Evolutionary conservation across 2,329 filamentous ascomycete genomes (phyloP), one percentile per base, ranked within the genome.

Genomic region (Botrytis sinoallii): DNA sequence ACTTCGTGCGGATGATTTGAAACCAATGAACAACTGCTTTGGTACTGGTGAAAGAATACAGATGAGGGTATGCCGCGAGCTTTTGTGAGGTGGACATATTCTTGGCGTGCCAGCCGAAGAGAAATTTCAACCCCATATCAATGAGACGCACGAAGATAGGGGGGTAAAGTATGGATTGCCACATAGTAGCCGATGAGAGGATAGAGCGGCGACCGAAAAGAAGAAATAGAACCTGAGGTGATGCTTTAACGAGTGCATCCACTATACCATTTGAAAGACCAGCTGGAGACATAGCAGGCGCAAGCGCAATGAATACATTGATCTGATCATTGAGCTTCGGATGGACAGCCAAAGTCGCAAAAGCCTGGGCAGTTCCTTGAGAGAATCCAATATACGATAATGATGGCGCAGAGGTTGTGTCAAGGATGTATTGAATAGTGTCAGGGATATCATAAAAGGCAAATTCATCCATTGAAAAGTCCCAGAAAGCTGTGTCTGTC

Each of bases 11-110:
- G 79, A 99, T 99, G 81, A 99, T 98, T 81, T 99, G 96, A 82
- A 99, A 99, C 96, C 96, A 99, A 81, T 99, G 96, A 0, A 99
- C 96, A 14, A 99, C 94, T 32, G 92, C 95, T 84, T 99, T 99
- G 73, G 94, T 97, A 81, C 93, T 97, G 0, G 95, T 98, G 82
- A 95, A 98, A 0, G 95, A 98, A 84, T 97, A 99, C 0, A 99
- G 85, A 84, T 99, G 96, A 16, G 95, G 92, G 81, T 99, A 99
- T 1, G 94, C 94, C 3, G 96, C 96, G 29, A 99, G 88, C 81
- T 99, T 99, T 83, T 99, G 96, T 73, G 92, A 91, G 0, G 89
- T 84, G 14, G 90, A 90, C 75, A 99, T 98, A 81, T 98, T 99
- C 74, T 86, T 85, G 6, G 92, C 92, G 75, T 88, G 89, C 96